Conservation (phyloP, 208 protist species). For the Acanthamoeba royreba region DNA sequence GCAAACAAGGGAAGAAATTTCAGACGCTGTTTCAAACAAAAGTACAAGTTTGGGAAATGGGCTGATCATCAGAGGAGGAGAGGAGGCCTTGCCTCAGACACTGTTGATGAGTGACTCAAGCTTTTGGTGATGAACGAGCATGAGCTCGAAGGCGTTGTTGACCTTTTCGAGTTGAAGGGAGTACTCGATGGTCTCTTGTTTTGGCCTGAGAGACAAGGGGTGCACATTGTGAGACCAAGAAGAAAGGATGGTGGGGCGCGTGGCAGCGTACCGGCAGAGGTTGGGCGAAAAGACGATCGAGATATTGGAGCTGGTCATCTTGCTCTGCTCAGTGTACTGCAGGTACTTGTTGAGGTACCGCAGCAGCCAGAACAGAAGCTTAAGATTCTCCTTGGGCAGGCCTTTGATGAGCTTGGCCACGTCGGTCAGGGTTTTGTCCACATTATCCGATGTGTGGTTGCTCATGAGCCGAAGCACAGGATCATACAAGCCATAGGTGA, state of each 20-base stretch:
- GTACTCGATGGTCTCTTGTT: constrained; percentile 31
- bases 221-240: too few species aligned
- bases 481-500: constrained; percentile 1
- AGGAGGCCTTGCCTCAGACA: too few species aligned
- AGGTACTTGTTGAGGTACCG: constrained; percentile 6
- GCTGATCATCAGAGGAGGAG: too few species aligned
- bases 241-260: too few species aligned
- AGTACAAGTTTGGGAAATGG: too few species aligned
- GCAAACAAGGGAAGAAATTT: too few species aligned
- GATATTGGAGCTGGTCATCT: constrained; percentile 23
- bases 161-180: constrained; percentile 16
- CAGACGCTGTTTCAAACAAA: too few species aligned
- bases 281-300: constrained; percentile 37
- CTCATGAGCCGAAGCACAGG: not conserved
- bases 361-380: constrained; percentile 24
- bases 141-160: constrained; percentile 5
- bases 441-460: not conserved
- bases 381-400: not conserved
- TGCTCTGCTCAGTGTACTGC: not conserved
- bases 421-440: not conserved
- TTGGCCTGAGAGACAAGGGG: too few species aligned
- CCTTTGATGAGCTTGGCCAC: not conserved
- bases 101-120: not conserved
- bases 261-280: constrained; percentile 11
- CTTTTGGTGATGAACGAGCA: not conserved